phyloP scores from a whole-genome alignment of 106 monocot genomes.

The Acorus calamus region DNA sequence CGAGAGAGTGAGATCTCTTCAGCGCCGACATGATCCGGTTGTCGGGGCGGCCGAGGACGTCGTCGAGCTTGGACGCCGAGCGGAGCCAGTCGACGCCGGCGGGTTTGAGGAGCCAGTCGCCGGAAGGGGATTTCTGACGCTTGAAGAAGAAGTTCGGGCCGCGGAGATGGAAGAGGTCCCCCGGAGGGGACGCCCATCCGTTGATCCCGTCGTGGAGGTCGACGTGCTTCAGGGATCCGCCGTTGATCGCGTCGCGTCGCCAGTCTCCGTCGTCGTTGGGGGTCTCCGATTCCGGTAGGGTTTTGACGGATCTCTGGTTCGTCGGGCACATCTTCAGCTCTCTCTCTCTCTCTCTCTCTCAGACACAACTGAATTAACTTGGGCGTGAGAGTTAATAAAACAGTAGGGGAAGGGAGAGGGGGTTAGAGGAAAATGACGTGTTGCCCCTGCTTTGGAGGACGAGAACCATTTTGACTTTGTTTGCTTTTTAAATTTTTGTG shows the following conservation, averaged over 20 bases:
- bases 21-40: conserved; percentile 18
- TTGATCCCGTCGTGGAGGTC: conserved; percentile 17
- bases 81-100: conserved; percentile 31
- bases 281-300: not conserved
- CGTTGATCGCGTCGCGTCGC: conserved; percentile 15
- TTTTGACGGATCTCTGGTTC: no score
- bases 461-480: no score
- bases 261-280: conserved; percentile 2
- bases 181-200: conserved; percentile 30
- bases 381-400: no score
- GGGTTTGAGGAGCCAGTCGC: conserved; percentile 19
- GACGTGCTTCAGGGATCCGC: conserved; percentile 29
- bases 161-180: conserved; percentile 20
- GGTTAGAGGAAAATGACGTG: no score
- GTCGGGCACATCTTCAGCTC: no score
- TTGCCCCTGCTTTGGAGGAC: no score
- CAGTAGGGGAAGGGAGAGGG: no score
- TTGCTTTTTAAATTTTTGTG: no score
- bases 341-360: no score
- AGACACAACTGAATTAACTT: no score
- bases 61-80: conserved; percentile 13
- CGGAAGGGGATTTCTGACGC: conserved; percentile 19
- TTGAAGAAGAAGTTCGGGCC: conserved; percentile 14
- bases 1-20: not conserved
- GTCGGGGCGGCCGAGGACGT: conserved; percentile 22